Base-by-base conservation (phyloP, 345 rosid genomes). In the Conringia planisiliqua region DNA sequence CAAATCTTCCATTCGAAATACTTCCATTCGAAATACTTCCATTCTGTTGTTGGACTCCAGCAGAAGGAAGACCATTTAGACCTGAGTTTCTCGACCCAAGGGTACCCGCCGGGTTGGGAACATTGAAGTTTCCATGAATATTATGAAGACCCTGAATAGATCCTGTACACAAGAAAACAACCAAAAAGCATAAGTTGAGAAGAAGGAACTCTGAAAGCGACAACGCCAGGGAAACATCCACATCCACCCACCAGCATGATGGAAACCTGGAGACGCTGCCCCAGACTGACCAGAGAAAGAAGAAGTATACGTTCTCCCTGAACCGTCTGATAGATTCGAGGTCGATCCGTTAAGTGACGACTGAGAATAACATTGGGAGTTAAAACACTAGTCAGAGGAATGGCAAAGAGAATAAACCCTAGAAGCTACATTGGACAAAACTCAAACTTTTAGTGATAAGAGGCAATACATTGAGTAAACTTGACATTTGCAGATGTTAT, bases 231-330 rank as follows among this genome's bases (percentile, higher is more conserved):
- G 36, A 71, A 22, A 22, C 24, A 22, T 22, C 24, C 1, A 69
- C 54, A 70, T 62, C 58, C 44, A 78, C 88, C 46, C 75, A 89
- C 91, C 96, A 27, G 75, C 83, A 76, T 89, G 96, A 85, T 86
- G 92, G 43, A 56, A 90, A 74, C 75, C 89, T 42, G 97, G 90
- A 62, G 95, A 86, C 18, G 85, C 85, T 2, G 85, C 86, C 43
- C 97, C 98, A 56, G 92, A 88, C 83, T 87, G 98, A 73, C 86
- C 94, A 72, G 98, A 80, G 82, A 87, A 93, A 55, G 95, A 89
- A 72, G 98, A 63, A 18, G 89, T 20, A 70, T 85, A 93, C 42
- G 91, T 83, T 30, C 93, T 86, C 55, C 87, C 95, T 30, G 86
- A 83, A 57, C 83, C 81, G 61, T 91, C 97, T 44, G 89, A 85